These are phyloP conservation scores for Yamadazyma epiphylla DNA, from an alignment of 1,139 yeast species.

Conservation along the genomic window DNA sequence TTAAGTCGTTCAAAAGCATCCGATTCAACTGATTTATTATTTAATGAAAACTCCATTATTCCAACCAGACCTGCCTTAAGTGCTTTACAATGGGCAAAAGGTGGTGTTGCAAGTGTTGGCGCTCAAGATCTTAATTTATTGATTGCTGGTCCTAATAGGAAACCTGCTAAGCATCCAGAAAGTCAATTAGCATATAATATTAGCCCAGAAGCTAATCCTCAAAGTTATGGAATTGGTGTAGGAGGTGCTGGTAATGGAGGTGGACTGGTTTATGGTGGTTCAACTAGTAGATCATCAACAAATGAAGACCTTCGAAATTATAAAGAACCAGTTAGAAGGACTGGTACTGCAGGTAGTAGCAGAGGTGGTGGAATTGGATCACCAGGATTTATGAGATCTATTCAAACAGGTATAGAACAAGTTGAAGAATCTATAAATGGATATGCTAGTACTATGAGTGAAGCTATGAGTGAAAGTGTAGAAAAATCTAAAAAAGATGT, in stretches of 20 bases:
- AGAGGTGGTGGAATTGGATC: constrained; percentile 13
- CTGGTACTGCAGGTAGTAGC: no score
- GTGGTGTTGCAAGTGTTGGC: constrained; percentile 44
- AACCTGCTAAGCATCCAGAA: constrained; percentile 52
- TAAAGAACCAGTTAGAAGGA: constrained; percentile 47
- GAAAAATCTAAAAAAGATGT: constrained; percentile 49
- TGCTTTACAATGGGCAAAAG: constrained; percentile 85
- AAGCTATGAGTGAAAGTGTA: constrained; percentile 49
- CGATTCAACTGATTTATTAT: constrained; percentile 46
- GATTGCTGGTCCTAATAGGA: constrained; percentile 60
- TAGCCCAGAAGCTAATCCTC: constrained; percentile 45
- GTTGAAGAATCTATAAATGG: constrained; percentile 56
- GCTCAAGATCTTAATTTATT: constrained; percentile 56
- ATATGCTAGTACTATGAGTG: constrained; percentile 54
- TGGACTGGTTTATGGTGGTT: no score
- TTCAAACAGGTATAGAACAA: constrained; percentile 51
- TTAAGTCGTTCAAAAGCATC: constrained; percentile 18
- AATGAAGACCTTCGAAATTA: constrained; percentile 35
- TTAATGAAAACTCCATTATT: constrained; percentile 55
- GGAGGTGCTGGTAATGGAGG: no score
- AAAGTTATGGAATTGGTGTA: constrained; percentile 24
- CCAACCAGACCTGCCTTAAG: constrained; percentile 82
- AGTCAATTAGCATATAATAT: constrained; percentile 54
- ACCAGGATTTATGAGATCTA: constrained; percentile 40
- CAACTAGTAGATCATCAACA: constrained; percentile 2